Percentiles rank a stretch among this genome's conserved stretches.
Conservation (phyloP, 2,329 filamentous ascomycete genomes). For the Trichothecium sympodiale region DNA sequence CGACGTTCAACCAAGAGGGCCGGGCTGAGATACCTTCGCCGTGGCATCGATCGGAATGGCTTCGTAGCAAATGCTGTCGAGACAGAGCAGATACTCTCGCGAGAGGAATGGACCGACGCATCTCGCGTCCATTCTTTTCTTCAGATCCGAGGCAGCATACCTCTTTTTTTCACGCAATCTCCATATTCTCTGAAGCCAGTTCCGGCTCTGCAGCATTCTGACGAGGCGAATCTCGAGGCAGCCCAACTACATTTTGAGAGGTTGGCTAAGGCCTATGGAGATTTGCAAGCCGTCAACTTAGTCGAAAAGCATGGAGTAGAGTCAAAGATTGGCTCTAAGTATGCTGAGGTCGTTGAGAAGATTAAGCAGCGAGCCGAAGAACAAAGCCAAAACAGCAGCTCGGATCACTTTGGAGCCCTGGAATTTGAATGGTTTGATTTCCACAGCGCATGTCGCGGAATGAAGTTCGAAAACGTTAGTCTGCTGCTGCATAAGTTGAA, state of each 20-base stretch:
- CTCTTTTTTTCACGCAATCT: slow-evolving; percentile 88
- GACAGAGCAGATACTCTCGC: slow-evolving; percentile 85
- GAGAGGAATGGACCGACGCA: slow-evolving; percentile 49
- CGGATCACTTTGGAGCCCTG: background rate
- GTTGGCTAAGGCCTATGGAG: slow-evolving; percentile 59
- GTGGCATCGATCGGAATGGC: slow-evolving; percentile 83
- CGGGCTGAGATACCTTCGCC: slow-evolving; percentile 78
- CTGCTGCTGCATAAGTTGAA: slow-evolving; percentile 62
- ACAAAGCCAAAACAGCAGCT: background rate
- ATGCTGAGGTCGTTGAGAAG: slow-evolving; percentile 53
- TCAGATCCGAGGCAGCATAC: slow-evolving; percentile 84
- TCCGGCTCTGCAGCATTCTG: slow-evolving; percentile 71
- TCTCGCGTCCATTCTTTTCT: slow-evolving; percentile 69
- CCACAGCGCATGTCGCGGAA: slow-evolving; percentile 80
- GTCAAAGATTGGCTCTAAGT: slow-evolving; percentile 65
- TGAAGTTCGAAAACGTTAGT: slow-evolving; percentile 95
- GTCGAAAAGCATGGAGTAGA: slow-evolving; percentile 86
- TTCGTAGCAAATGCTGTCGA: slow-evolving; percentile 85
- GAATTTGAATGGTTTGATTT: slow-evolving; percentile 96
- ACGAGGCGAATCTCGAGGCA: slow-evolving; percentile 65
- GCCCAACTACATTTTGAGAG: slow-evolving; percentile 70
- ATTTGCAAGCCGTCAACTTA: slow-evolving; percentile 68
- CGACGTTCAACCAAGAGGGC: slow-evolving; percentile 76
- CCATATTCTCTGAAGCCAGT: slow-evolving; percentile 88
- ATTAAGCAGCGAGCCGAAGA: slow-evolving; percentile 49